Base-by-base conservation (phyloP, 257 asterid genomes). In the Rhazya stricta region DNA sequence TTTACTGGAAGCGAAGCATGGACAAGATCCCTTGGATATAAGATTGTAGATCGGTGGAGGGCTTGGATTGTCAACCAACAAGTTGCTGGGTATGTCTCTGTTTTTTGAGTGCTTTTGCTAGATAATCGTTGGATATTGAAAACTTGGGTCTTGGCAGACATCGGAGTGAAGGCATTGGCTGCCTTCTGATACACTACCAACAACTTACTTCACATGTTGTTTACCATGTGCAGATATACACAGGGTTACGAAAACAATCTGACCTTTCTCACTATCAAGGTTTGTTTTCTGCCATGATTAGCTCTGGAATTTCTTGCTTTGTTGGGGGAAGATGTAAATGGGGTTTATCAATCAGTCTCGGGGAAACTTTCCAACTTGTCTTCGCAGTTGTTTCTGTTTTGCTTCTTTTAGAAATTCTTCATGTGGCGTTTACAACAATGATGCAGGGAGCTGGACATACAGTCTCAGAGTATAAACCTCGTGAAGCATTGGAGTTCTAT, bases 391-490 rank as follows among this genome's bases (percentile, higher is more conserved):
- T 37, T 48, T 53, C 19, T 15, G 42, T 39, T 9, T 34, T n/a
- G 7, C 19, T 23, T 39, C 50, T 1, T 37, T 30, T 42, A 21
- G 11, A 39, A 45, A 42, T 67, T 23, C 5, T 30, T 48, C 16
- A 37, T 8, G n/a, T 57, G 1, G 18, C 48, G 23, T 71, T 71
- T 45, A 34, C 57, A 71, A 30, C 67, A 65, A 53, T 53, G 2
- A 9, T 77, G 81, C 87, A 90, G 97, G 99, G 99, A 67, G 67
- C 99, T 30, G 99, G 99, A 51, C 99, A 94, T 77, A 89, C 99
- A 0, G 99, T 94, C 30, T 92, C 97, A 0, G 99, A 94, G 77
- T 94, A 94, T 88, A 94, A 94, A 80, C 99, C 99, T 39, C 83
- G n/a, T 0, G 97, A 94, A 84, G 91, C 99, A 0, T 77, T 92